A percentile compares a stretch with the other conserved stretches of the same genome.
Evolutionary conservation across 257 asterid genomes (phyloP).

Genomic region (Nicotiana noctiflora): DNA sequence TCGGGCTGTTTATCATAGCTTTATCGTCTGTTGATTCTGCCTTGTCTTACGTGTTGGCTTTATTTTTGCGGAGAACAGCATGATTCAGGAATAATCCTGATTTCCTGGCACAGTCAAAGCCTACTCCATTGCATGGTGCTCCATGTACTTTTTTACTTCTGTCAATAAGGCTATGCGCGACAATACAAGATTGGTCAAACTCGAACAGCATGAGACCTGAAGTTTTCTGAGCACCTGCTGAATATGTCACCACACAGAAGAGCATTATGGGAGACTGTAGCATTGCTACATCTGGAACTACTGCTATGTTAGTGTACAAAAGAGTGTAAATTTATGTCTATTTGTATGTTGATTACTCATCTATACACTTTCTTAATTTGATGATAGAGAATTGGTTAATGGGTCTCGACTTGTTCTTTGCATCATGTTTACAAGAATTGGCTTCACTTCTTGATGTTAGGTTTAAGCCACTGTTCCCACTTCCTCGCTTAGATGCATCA

Average conservation of each 20-base stretch:
- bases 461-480: too few relatives aligned
- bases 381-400: background rate
- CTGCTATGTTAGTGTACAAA: background rate
- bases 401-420: background rate
- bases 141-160: background rate
- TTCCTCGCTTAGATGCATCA: too few relatives aligned
- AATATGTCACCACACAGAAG: background rate
- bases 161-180: background rate
- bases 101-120: too few relatives aligned
- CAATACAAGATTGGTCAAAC: background rate
- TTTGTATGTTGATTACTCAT: background rate
- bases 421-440: background rate
- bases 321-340: background rate
- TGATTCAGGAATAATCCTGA: constrained; percentile 32
- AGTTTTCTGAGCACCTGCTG: background rate
- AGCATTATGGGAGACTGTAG: background rate
- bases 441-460: background rate
- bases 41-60: constrained; percentile 57
- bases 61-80: constrained; percentile 50
- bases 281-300: background rate
- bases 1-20: constrained; percentile 69
- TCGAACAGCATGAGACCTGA: background rate
- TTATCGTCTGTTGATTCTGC: constrained; percentile 77
- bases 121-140: background rate
- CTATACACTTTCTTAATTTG: background rate